Conservation (phyloP, 208 protist genomes). For the Crithidia acanthocephali region DNA sequence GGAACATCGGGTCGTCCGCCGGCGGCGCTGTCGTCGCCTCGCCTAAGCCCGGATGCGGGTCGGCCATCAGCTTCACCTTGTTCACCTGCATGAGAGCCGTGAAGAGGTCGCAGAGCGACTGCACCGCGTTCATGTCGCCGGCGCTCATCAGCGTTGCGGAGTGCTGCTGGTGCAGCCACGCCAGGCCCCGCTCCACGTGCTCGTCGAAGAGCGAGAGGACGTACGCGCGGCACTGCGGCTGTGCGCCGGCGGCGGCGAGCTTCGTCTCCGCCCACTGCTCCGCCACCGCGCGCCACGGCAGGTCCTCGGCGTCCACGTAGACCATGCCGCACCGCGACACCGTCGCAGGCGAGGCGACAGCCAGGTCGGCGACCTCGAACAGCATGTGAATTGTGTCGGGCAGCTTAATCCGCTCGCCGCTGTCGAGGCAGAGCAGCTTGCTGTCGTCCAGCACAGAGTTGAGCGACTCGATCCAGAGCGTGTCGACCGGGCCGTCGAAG, state of each 20-base stretch:
- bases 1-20: slow-evolving; percentile 71
- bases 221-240: slow-evolving; percentile 76
- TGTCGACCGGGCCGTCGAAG: slow-evolving; percentile 99
- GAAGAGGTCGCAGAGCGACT: slow-evolving; percentile 94
- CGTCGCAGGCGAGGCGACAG: slow-evolving; percentile 98
- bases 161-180: slow-evolving; percentile 82
- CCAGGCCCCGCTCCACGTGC: slow-evolving; percentile 86
- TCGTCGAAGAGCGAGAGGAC: slow-evolving; percentile 91
- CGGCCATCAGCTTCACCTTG: slow-evolving; percentile 73
- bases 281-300: slow-evolving; percentile 94
- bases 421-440: slow-evolving; percentile 98
- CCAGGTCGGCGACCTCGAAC: slow-evolving; percentile 97
- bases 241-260: slow-evolving; percentile 56
- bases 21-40: slow-evolving; percentile 28
- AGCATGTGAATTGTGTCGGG: slow-evolving; percentile 96
- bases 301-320: slow-evolving; percentile 93
- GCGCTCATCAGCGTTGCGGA: slow-evolving; percentile 83
- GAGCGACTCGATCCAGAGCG: slow-evolving; percentile 99
- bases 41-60: slow-evolving; percentile 32
- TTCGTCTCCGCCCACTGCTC: slow-evolving; percentile 89
- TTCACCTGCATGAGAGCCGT: slow-evolving; percentile 80
- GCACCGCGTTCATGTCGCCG: slow-evolving; percentile 93
- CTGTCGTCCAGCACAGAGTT: slow-evolving; percentile 99
- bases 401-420: slow-evolving; percentile 97
- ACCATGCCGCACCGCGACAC: slow-evolving; percentile 99